phyloP scores from a whole-genome alignment of 2,329 filamentous ascomycete genomes.

The Fusarium foetens region DNA sequence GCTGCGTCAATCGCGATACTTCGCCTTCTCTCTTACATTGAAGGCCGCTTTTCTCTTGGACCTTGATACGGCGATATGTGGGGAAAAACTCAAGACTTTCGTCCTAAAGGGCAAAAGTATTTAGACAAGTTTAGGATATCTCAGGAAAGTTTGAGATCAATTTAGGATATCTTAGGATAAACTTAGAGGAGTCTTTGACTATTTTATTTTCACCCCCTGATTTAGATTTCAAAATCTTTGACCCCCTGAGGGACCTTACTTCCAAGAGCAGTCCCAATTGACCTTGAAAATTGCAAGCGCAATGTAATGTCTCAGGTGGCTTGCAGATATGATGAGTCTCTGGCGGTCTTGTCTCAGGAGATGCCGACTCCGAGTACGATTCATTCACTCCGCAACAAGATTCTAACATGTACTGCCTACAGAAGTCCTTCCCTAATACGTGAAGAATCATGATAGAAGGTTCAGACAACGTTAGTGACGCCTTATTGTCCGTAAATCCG shows the following conservation, averaged over 20 bases:
- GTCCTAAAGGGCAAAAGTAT: not conserved
- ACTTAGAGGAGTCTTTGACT: not conserved
- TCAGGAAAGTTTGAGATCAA: not conserved
- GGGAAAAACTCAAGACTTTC: not conserved
- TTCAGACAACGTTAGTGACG: not conserved
- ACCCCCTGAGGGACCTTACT: not conserved
- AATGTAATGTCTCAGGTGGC: not conserved
- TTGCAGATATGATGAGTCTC: not conserved
- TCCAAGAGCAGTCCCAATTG: not conserved
- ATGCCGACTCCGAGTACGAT: not conserved
- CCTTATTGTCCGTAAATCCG: rapidly evolving
- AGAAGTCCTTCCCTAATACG: no score
- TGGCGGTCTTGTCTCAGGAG: not conserved
- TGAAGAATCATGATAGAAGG: rapidly evolving
- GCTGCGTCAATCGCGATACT: not conserved
- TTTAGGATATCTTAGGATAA: not conserved
- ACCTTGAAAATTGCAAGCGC: not conserved
- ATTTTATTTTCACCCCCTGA: not conserved
- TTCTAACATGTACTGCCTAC: not conserved
- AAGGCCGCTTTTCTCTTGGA: not conserved
- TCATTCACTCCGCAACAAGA: not conserved
- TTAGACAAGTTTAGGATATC: not conserved
- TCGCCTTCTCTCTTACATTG: not conserved
- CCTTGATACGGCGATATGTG: not conserved
- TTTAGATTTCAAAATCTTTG: no score